Evolutionary conservation across 129 eudicot species (phyloP).

Genomic region (Arctium minus): DNA sequence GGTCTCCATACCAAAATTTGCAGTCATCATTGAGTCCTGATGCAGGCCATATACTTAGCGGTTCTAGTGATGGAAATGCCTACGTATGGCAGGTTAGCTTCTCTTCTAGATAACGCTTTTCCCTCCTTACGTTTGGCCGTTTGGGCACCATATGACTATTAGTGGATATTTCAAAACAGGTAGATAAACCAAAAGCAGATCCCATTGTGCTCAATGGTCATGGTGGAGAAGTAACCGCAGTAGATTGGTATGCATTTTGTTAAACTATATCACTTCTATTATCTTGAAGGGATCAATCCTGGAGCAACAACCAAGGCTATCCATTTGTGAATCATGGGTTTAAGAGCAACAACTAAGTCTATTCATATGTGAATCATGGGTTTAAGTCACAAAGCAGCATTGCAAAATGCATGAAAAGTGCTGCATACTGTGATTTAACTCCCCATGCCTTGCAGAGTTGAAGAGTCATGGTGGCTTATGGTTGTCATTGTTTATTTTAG

Average conservation of each 20-base stretch:
- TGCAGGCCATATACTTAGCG: conserved; percentile 85
- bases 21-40: conserved; percentile 94
- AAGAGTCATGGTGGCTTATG: neutral
- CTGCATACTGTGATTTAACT: neutral
- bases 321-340: neutral
- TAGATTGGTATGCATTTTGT: conserved; percentile 64
- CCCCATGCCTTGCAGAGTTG: neutral
- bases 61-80: conserved; percentile 89
- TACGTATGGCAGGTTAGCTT: conserved; percentile 83
- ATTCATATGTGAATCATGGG: neutral
- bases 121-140: neutral
- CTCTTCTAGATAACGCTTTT: neutral
- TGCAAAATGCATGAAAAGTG: neutral
- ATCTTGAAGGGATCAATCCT: neutral
- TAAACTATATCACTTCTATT: neutral
- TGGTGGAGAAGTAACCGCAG: conserved; percentile 84
- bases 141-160: neutral
- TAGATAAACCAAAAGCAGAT: conserved; percentile 52
- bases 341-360: neutral
- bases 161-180: conserved; percentile 32
- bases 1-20: conserved; percentile 21
- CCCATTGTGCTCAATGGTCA: conserved; percentile 70
- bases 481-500: neutral
- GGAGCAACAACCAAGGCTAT: neutral
- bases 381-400: neutral